Percentiles rank a stretch among this genome's conserved stretches.
phyloP scores from a whole-genome alignment of 73 alveolate species.

The Tetrahymena borealis region DNA sequence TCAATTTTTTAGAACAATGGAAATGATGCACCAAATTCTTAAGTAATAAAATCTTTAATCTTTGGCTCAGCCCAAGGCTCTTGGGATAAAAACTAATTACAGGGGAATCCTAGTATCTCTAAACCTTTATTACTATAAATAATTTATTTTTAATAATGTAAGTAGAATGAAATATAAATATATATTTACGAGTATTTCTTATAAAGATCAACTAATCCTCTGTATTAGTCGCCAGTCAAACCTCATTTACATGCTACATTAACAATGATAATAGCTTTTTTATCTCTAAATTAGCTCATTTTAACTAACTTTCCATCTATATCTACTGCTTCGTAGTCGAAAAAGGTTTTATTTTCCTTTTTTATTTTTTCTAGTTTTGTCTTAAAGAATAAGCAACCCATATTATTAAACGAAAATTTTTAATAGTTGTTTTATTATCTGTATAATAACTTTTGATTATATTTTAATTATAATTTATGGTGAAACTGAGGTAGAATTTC shows the following conservation, averaged over 20 bases:
- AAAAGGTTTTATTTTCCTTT: conserved; percentile 26
- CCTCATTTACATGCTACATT: conserved; percentile 83
- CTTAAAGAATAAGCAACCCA: background rate
- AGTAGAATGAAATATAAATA: background rate
- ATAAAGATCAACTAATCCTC: conserved; percentile 51
- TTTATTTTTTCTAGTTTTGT: background rate
- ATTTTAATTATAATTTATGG: too few species aligned
- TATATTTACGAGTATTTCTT: conserved; percentile 17
- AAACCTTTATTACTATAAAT: conserved; percentile 49
- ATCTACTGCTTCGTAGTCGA: conserved; percentile 46
- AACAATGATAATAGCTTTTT: conserved; percentile 59
- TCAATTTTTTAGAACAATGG: conserved; percentile 58
- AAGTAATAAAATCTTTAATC: conserved; percentile 44
- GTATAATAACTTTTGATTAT: background rate
- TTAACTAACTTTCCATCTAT: conserved; percentile 50
- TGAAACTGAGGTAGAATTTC: too few species aligned
- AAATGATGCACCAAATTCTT: conserved; percentile 54
- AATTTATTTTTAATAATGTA: background rate
- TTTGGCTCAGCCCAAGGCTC: conserved; percentile 66
- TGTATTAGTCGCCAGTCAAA: conserved; percentile 56
- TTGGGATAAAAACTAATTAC: conserved; percentile 69
- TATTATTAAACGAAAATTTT: background rate
- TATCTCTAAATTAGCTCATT: conserved; percentile 43
- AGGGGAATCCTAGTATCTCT: conserved; percentile 75
- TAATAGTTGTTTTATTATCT: background rate